Conservation (phyloP, 257 asterid species). For the Nicotiana noctiflora region DNA sequence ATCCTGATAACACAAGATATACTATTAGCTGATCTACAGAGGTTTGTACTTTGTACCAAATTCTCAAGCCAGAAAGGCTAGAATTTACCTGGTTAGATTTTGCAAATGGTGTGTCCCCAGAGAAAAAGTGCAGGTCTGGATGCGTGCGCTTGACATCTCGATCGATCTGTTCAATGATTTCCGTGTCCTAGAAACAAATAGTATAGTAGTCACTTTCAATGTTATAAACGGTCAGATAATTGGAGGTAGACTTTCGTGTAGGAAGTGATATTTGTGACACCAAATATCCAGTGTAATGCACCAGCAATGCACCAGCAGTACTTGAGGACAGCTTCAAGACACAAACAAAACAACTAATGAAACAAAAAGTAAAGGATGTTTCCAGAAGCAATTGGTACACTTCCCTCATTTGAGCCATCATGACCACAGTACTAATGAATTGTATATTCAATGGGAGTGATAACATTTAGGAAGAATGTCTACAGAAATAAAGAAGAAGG, state of each 20-base stretch:
- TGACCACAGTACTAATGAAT: background rate
- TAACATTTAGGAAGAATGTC: background rate
- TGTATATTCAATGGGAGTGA: background rate
- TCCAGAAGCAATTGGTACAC: background rate
- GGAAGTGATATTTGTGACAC: background rate
- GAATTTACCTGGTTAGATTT: constrained; percentile 68
- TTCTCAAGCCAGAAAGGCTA: constrained; percentile 9
- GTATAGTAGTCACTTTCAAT: constrained; percentile 2
- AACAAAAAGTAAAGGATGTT: background rate
- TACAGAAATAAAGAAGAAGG: background rate
- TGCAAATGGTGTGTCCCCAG: constrained; percentile 75
- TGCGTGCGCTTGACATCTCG: constrained; percentile 98
- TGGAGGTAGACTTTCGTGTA: background rate
- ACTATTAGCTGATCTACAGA: constrained; percentile 5
- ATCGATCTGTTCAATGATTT: constrained; percentile 87
- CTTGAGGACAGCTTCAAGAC: constrained; percentile 7
- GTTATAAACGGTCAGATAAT: background rate
- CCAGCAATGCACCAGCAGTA: background rate
- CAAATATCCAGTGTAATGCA: background rate
- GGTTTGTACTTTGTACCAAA: background rate
- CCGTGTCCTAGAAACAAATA: constrained; percentile 52
- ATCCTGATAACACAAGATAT: constrained; percentile 45
- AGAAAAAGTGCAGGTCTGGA: constrained; percentile 92
- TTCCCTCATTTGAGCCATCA: background rate
- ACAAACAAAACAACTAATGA: background rate